Base-by-base conservation (phyloP, 345 rosid species). In the Lenwebbia sp. region DNA sequence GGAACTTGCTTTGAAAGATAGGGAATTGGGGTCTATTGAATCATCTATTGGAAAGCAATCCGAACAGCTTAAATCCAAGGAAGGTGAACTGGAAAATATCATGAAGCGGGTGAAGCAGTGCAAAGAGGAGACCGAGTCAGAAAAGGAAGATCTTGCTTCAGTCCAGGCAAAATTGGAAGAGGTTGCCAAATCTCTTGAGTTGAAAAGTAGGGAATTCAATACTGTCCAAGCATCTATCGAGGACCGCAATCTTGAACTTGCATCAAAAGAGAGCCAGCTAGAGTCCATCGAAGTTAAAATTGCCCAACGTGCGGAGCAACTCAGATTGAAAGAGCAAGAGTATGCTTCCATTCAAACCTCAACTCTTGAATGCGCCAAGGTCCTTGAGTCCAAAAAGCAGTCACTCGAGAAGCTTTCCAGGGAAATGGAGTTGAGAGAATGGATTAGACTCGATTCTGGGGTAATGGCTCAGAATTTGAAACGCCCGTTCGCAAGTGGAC, bases 381-480 rank as follows among this genome's bases (percentile, higher is more conserved):
- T 84, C 9, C 85, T 87, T 21, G 55, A 52, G 25, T 52, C 28
- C 7, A 84, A 91, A 85, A 87, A 85, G 86, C 85, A 89, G 47
- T 70, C 78, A 33, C 3, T 89, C 47, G 44, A 83, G 15, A 55
- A 87, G 50, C 47, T 57, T 44, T 83, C 70, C 83, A 88, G 58
- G 62, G 84, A 84, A 47, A 19, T 90, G 53, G 85, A 88, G 54
- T 19, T 11, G 40, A 40, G 50, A 84, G 75, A 58, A 53, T n/a
- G 30, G 78, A 30, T 10, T 70, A 19, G 25, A 17, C 6, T 70
- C 41, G 47, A 70, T 70, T 70, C 47, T 70, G 25, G 25, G 44
- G 78, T 33, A 70, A 11, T 70, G 47, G 78, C 78, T 70, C 78
- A 30, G 33, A 62, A 62, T 30, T 14, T 40, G 5, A 62, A 30